These are phyloP conservation scores for Aegilops sharonensis DNA, from an alignment of 176 grass and related monocot species.

Conservation along the genomic window DNA sequence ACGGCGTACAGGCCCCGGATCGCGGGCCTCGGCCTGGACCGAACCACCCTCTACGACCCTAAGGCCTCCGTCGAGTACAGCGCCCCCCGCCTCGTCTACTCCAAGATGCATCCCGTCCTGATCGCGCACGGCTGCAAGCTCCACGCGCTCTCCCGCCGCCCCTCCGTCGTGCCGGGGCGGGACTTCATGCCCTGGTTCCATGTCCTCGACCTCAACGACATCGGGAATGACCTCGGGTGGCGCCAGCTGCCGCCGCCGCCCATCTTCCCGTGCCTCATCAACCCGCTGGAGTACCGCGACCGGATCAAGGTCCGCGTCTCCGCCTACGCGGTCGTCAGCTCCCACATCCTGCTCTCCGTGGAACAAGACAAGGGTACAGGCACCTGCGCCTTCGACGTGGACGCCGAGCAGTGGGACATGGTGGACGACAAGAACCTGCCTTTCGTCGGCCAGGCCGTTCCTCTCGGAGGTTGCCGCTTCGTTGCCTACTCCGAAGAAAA, in stretches of 20 bases:
- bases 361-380: slow-evolving; percentile 8
- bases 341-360: slow-evolving; percentile 1
- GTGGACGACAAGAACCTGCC: not conserved
- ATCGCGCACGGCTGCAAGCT: slow-evolving; percentile 9
- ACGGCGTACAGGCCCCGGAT: slow-evolving; percentile 10
- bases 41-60: slow-evolving; percentile 1
- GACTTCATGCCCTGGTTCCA: slow-evolving; percentile 2
- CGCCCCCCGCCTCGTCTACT: not conserved
- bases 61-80: not conserved
- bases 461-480: too few relatives aligned
- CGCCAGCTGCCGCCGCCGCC: not conserved
- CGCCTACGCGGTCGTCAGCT: not conserved
- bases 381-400: not conserved
- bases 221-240: not conserved
- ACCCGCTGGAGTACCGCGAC: not conserved
- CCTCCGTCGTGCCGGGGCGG: not conserved
- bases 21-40: not conserved
- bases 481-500: too few relatives aligned
- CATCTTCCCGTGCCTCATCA: slow-evolving; percentile 7
- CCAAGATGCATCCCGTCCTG: not conserved
- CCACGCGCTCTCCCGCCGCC: not conserved
- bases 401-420: not conserved
- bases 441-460: not conserved
- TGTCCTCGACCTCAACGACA: not conserved
- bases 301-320: not conserved